Evolutionary conservation across 176 grass and related monocot genomes (phyloP).

Genomic region (Tuctoria greenei): DNA sequence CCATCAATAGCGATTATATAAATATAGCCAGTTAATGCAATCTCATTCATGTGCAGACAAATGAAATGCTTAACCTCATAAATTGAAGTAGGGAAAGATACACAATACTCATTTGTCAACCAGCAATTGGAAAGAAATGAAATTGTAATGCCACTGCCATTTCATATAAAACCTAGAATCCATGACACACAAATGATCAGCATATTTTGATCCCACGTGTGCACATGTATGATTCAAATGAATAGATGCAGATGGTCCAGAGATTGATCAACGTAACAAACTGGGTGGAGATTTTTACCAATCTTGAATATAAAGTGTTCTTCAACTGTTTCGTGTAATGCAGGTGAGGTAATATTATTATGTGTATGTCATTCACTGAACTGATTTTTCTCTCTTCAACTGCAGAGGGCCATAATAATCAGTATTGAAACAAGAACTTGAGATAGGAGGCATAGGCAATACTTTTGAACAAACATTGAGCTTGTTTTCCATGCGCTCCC

Average conservation of each 20-base stretch:
- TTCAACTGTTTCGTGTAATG: constrained; percentile 14
- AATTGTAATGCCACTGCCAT: not conserved
- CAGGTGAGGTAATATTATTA: not conserved
- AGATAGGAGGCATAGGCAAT: not conserved
- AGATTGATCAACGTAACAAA: not conserved
- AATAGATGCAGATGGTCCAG: not conserved
- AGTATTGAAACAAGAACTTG: not conserved
- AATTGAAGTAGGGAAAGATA: not conserved
- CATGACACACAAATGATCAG: not conserved
- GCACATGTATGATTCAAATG: not conserved
- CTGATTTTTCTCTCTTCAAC: not conserved
- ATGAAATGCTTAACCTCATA: not conserved
- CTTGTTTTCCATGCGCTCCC: constrained; percentile 84
- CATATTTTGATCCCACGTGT: not conserved
- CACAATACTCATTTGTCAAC: not conserved
- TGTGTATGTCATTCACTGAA: not conserved
- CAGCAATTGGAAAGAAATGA: not conserved
- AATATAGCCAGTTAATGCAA: not conserved
- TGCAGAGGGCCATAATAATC: not conserved
- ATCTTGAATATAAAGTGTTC: not conserved
- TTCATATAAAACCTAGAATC: constrained; percentile 11
- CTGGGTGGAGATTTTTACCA: not conserved
- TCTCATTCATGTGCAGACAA: not conserved
- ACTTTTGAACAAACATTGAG: constrained; percentile 76
- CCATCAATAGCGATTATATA: not conserved